These are phyloP conservation scores for Neckera pumila DNA, from an alignment of 225 moss, liverwort and hornwort genomes.

Conservation along the genomic window DNA sequence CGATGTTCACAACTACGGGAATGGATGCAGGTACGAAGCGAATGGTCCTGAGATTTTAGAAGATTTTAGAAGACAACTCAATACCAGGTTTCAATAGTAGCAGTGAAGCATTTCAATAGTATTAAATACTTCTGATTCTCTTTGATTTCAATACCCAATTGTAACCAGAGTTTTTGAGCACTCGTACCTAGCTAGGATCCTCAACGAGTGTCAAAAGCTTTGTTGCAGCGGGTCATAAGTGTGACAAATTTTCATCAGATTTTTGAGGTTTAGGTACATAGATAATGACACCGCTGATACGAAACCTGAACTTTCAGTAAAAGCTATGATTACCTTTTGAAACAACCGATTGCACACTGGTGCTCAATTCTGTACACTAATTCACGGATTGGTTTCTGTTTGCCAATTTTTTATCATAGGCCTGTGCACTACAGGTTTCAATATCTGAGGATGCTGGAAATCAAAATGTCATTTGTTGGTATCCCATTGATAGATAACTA, in stretches of 20 bases:
- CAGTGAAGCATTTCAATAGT: not conserved
- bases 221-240: not conserved
- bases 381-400: not conserved
- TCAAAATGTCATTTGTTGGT: not conserved
- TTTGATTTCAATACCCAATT: not conserved
- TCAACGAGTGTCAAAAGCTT: not conserved
- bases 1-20: not conserved
- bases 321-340: not conserved
- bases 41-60: not conserved
- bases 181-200: not conserved
- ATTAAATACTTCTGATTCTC: not conserved
- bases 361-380: not conserved
- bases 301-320: not conserved
- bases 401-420: not conserved
- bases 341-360: not conserved
- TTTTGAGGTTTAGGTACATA: not conserved
- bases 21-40: not conserved
- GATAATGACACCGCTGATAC: not conserved
- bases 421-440: not conserved
- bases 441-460: not conserved
- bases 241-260: not conserved
- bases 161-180: not conserved
- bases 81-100: not conserved
- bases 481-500: not conserved
- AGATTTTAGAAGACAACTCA: not conserved